Evolutionary conservation across 2,329 filamentous ascomycete genomes (phyloP), one percentile per base, ranked within the genome.

Genomic region (Fusarium foetens): DNA sequence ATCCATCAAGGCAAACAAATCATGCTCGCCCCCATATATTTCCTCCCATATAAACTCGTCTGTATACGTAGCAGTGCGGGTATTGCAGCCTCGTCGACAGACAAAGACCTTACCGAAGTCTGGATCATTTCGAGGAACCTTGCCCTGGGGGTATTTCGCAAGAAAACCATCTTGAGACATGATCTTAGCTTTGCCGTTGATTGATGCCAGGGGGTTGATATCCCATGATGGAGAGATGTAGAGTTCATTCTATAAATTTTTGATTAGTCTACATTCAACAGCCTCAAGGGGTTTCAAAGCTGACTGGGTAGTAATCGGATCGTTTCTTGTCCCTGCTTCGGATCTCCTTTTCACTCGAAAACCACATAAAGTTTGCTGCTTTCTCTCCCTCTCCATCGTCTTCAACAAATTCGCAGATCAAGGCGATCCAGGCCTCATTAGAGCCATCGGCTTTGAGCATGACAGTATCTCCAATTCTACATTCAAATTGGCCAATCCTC

Each of bases 21-120:
- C 86, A 27, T 86, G 84, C 36, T 85, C 85, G n/a, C 90, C 90
- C 1, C 84, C 85, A 75, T 94, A 97, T 4, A 97, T 83, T 46
- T 97, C 90, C 78, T 98, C 94, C 96, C 96, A 99, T 3, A 89
- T 80, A 73, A 99, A 97, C 76, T 98, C 94, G 19, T 96, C 90
- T 0, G 95, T 98, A 79, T 98, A 99, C 27, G 91, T 94, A 25
- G 94, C 92, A 29, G 95, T 97, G 65, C 94, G 87, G 17, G 93
- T 93, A 79, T 97, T 97, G 78, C 95, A 97, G 27, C 94, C 96
- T 79, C 95, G 87, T 57, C 95, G 91, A 78, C 96, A 98, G 53
- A 98, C 83, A 77, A 98, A 98, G 23, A 93, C 90, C 82, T 97
- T 98, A 71, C 93, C 94, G 79, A 89, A 91, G 75, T 95, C 92